Evolutionary conservation across 2,329 filamentous ascomycete genomes (phyloP), one percentile per base, ranked within the genome.

Genomic region (Phyllosticta citriasiana): DNA sequence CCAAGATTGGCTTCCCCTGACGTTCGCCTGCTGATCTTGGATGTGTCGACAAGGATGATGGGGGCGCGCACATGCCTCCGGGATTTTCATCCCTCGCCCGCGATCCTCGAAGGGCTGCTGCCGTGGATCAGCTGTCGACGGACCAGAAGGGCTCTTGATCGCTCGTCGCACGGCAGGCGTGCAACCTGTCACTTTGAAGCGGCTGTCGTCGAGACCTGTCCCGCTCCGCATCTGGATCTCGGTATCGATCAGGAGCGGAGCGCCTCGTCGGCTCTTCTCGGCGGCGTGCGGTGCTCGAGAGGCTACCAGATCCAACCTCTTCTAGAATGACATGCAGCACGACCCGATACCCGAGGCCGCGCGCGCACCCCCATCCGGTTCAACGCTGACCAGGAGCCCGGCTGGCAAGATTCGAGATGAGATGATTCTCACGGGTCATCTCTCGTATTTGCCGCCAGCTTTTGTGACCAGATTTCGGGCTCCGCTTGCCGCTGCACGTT

Each of bases 331-430:
- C 59, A 50, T 61, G 59, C 59, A 61, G 59, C 59, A 57, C 59
- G 59, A 61, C 56, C 59, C 59, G 59, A 61, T 61, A 61, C 59
- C 59, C 59, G 59, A 61, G 54, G 51, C 59, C 53, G 53, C 57
- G 57, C 51, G 57, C 57, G 57, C 57, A 47, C 57, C 52, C 33
- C 35, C 35, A 40, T 40, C 33, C 33, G 33, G 33, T 40, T 40
- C 33, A 16, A 40, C 19, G 57, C 35, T 27, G 40, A 25, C 56
- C 56, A 54, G 57, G 59, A 61, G 59, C 59, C 59, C 59, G 59
- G 54, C 59, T 61, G 54, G 40, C 19, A 54, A 54, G 24, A n/a
- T 27, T 47, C 55, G n/a, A 27, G 55, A 26, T 47, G 52, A 24
- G 57, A 60, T 55, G 58, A 33, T 53, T 51, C 51, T 55, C 55